Percentiles rank a stretch among this genome's conserved stretches.
Evolutionary conservation across 148 eudicot genomes (phyloP).

Genomic region (Rhododendron mucronatum): DNA sequence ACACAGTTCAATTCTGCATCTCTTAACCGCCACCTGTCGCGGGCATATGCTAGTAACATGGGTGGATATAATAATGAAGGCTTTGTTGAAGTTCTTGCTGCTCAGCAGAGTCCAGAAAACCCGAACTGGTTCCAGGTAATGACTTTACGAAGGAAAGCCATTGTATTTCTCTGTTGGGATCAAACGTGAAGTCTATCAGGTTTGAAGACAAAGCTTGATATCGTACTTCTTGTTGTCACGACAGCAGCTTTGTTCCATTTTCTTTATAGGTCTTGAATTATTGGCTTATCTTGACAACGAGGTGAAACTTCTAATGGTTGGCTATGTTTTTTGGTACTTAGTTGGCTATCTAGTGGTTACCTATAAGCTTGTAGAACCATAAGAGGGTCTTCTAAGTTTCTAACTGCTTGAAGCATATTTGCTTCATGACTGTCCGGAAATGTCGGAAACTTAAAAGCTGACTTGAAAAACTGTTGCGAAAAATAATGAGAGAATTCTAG

Average conservation of each 20-base stretch:
- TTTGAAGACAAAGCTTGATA: background rate
- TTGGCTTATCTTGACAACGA: background rate
- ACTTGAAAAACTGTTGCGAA: background rate
- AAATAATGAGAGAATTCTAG: background rate
- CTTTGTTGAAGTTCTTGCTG: slow-evolving; percentile 94
- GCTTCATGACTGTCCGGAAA: background rate
- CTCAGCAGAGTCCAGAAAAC: slow-evolving; percentile 96
- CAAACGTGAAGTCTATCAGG: background rate
- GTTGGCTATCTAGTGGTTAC: background rate
- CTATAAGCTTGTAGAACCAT: background rate
- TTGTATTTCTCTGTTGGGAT: background rate
- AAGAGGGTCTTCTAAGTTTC: background rate
- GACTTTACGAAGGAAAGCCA: background rate
- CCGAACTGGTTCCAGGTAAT: slow-evolving; percentile 96
- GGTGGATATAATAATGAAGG: slow-evolving; percentile 95
- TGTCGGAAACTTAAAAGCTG: background rate
- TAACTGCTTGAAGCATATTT: background rate
- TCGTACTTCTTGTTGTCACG: background rate
- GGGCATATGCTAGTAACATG: slow-evolving; percentile 85
- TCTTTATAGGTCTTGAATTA: background rate
- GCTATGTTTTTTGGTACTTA: background rate
- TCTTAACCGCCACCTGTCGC: slow-evolving; percentile 80
- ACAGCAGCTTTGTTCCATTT: background rate
- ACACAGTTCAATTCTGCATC: slow-evolving; percentile 96
- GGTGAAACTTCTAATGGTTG: background rate